Evolutionary conservation across 2,329 filamentous ascomycete genomes (phyloP), one percentile per base, ranked within the genome.

Genomic region (Dactylonectria macrodidyma): DNA sequence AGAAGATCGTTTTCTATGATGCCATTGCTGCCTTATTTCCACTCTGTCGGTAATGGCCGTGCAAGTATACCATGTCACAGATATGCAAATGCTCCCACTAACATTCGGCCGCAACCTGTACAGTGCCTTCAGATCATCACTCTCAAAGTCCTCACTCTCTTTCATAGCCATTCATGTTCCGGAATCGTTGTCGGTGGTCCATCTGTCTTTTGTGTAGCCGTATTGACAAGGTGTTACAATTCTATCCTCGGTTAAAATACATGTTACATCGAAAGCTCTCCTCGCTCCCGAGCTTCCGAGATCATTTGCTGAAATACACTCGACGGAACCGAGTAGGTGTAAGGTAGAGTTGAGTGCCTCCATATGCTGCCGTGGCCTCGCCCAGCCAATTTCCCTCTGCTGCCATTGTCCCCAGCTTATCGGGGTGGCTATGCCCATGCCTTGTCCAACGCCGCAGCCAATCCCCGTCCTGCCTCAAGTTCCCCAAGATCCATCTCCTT

Each of bases 311-410:
- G 64, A 72, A 70, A 70, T 74, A 71, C 72, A 76, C 57, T 72
- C 65, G 69, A 72, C 66, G 60, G 67, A 72, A 72, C 65, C 72
- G 65, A 69, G 67, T 70, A 62, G 65, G 69, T 73, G 67, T 71
- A 66, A 68, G 67, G 66, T 76, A 76, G 75, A 76, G 75, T 76
- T 76, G 75, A 76, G 75, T 76, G 75, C 68, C 68, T 66, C 63
- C 72, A 70, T 71, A 36, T 74, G 70, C 66, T 62, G 65, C 66
- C 66, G 64, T 68, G 67, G 62, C 68, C 34, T 62, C 62, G 48
- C 65, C 51, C 54, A 65, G 60, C 59, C 68, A 56, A 44, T 61
- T 50, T 64, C 55, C 46, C 36, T 46, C 14, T 47, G 52, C 52
- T 61, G 41, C 57, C 19, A 19, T 59, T 48, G 34, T 47, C 22